Percentiles rank a stretch among this genome's conserved stretches.
Conservation (phyloP, 352 stramenopile genomes). For the Phytophthora pseudosyringae region DNA sequence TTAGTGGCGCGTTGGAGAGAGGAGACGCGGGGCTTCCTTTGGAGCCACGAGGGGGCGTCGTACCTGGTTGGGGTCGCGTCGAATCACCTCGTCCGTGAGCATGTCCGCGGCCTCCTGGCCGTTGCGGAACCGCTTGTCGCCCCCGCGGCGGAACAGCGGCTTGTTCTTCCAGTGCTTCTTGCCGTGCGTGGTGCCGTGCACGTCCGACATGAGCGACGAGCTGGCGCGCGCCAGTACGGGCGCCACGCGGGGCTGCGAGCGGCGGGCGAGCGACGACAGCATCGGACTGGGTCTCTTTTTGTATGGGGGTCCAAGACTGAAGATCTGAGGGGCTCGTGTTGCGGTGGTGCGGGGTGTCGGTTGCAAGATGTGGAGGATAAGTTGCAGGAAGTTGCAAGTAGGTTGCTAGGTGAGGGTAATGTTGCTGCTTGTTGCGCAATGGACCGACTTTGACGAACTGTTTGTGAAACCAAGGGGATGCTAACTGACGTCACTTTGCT, state of each 20-base stretch:
- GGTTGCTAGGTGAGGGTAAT: neutral
- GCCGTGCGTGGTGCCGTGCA: constrained; percentile 87
- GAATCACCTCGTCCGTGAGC: constrained; percentile 83
- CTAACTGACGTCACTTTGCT: constrained; percentile 15
- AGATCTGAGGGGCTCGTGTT: constrained; percentile 4
- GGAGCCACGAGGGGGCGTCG: constrained; percentile 6
- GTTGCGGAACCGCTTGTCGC: constrained; percentile 96
- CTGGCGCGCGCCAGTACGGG: constrained; percentile 36
- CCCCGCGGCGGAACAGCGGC: constrained; percentile 95
- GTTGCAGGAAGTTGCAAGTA: constrained; percentile 3
- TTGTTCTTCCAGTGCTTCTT: constrained; percentile 97
- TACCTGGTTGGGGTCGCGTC: constrained; percentile 81
- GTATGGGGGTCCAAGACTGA: constrained; percentile 10
- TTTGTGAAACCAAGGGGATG: constrained; percentile 25
- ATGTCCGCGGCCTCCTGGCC: constrained; percentile 96
- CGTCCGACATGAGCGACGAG: constrained; percentile 87
- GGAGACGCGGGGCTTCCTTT: constrained; percentile 19
- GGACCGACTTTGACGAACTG: constrained; percentile 1
- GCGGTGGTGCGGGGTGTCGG: neutral
- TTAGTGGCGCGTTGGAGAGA: constrained; percentile 21
- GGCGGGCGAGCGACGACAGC: constrained; percentile 36
- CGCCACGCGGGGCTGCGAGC: constrained; percentile 23
- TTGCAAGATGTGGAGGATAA: neutral
- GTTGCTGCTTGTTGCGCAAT: constrained; percentile 3
- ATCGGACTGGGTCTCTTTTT: constrained; percentile 11